Conservation (phyloP, 768 basidiomycete species). For the Amanita muscaria region DNA sequence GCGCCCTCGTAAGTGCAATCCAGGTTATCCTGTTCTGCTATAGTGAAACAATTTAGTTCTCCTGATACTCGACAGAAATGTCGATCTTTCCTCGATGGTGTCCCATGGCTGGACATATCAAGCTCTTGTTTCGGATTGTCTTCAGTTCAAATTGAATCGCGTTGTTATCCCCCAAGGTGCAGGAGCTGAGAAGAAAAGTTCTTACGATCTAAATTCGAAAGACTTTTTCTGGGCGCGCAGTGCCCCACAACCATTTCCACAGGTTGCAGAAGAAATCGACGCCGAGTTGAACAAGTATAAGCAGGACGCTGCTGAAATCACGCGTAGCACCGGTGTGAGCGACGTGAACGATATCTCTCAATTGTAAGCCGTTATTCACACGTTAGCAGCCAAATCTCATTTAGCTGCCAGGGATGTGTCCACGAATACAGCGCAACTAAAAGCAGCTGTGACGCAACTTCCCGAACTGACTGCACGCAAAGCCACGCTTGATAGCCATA, state of each 20-base stretch:
- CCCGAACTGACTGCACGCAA: conserved; percentile 96
- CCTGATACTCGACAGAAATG: conserved; percentile 87
- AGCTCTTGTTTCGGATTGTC: conserved; percentile 93
- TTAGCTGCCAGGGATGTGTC: conserved; percentile 63
- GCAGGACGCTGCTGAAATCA: conserved; percentile 94
- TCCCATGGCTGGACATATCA: conserved; percentile 99
- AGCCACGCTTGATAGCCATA: conserved; percentile 93
- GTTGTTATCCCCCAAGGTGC: conserved; percentile 63
- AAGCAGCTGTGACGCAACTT: conserved; percentile 93
- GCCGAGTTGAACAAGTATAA: conserved; percentile 86
- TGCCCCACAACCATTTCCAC: conserved; percentile 92
- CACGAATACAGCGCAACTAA: conserved; percentile 88
- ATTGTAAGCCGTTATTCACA: conserved; percentile 44
- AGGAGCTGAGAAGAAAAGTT: conserved; percentile 55
- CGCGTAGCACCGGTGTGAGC: conserved; percentile 90
- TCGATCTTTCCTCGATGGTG: conserved; percentile 89
- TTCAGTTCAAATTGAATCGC: conserved; percentile 94
- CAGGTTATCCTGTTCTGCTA: conserved; percentile 1
- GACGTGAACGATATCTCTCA: conserved; percentile 94
- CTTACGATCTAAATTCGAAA: conserved; percentile 94
- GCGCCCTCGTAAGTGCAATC: conserved; percentile 59
- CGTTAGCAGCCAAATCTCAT: neutral
- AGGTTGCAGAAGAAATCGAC: conserved; percentile 97
- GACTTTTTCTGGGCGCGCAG: conserved; percentile 99
- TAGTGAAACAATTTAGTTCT: conserved; percentile 49